Evolutionary conservation across 768 basidiomycete genomes (phyloP).

Genomic region (Leucogyrophana mollusca): DNA sequence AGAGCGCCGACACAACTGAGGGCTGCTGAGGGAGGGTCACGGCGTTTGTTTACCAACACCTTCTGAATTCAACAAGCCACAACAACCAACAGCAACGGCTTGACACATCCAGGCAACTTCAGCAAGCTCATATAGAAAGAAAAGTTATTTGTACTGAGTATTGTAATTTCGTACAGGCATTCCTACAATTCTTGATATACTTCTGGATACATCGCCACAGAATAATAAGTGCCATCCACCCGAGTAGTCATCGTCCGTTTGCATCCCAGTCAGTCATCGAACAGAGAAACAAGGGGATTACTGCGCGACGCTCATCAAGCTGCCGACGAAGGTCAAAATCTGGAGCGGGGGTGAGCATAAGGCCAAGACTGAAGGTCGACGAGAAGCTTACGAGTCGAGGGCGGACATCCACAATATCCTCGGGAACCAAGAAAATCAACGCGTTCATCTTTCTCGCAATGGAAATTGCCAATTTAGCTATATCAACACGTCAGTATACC

Average conservation of each 20-base stretch:
- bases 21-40: no score
- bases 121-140: background rate
- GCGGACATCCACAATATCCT: slow-evolving; percentile 94
- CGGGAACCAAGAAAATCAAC: slow-evolving; percentile 93
- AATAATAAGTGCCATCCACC: background rate
- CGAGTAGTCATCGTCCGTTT: no score
- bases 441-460: slow-evolving; percentile 98
- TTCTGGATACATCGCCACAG: background rate
- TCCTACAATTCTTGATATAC: background rate
- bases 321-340: slow-evolving; percentile 96
- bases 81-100: background rate
- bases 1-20: no score
- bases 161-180: background rate
- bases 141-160: background rate
- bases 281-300: no score
- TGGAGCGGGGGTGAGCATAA: slow-evolving; percentile 23
- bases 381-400: slow-evolving; percentile 69
- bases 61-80: background rate
- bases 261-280: no score
- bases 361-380: background rate
- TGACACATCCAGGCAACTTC: background rate
- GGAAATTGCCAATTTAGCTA: slow-evolving; percentile 96
- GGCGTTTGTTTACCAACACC: slow-evolving; percentile 2
- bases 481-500: slow-evolving; percentile 4
- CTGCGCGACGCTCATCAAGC: slow-evolving; percentile 76